phyloP scores from a whole-genome alignment of 345 rosid genomes.

The Gossypioides kirkii region DNA sequence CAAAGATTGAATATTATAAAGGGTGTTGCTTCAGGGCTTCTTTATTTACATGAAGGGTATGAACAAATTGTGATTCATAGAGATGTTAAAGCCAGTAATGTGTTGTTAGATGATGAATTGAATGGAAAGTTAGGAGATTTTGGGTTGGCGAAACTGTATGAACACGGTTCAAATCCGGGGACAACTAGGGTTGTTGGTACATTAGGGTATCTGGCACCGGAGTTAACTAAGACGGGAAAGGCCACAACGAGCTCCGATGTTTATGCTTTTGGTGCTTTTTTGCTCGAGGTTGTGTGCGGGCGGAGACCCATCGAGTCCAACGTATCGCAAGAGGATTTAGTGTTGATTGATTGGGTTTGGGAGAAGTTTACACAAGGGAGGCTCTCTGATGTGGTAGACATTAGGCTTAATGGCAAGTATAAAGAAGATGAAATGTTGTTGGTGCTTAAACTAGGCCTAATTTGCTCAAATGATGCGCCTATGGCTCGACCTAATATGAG shows the following conservation, averaged over 20 bases:
- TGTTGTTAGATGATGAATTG: background rate
- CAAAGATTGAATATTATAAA: conserved; percentile 64
- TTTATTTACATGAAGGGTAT: background rate
- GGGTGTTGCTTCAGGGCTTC: conserved; percentile 45
- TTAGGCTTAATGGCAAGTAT: background rate
- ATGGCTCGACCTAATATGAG: background rate
- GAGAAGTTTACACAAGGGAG: background rate
- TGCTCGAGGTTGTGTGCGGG: conserved; percentile 43
- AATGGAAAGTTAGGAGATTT: conserved; percentile 67
- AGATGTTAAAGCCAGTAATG: background rate
- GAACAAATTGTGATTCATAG: background rate
- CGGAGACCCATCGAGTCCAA: background rate
- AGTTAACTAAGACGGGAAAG: conserved; percentile 70
- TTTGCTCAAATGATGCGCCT: conserved; percentile 2
- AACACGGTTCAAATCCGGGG: conserved; percentile 67
- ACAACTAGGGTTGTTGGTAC: conserved; percentile 89
- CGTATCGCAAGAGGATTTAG: background rate
- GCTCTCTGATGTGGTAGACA: background rate
- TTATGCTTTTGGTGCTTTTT: conserved; percentile 77
- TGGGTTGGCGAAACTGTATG: conserved; percentile 76
- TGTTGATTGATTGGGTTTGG: background rate
- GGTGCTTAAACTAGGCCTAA: conserved; percentile 1
- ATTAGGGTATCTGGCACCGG: conserved; percentile 87
- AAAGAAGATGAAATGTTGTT: background rate
- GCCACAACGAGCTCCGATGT: conserved; percentile 69